These are phyloP conservation scores for Didymella keratinophila DNA, from an alignment of 2,329 filamentous ascomycete species.

Conservation along the genomic window DNA sequence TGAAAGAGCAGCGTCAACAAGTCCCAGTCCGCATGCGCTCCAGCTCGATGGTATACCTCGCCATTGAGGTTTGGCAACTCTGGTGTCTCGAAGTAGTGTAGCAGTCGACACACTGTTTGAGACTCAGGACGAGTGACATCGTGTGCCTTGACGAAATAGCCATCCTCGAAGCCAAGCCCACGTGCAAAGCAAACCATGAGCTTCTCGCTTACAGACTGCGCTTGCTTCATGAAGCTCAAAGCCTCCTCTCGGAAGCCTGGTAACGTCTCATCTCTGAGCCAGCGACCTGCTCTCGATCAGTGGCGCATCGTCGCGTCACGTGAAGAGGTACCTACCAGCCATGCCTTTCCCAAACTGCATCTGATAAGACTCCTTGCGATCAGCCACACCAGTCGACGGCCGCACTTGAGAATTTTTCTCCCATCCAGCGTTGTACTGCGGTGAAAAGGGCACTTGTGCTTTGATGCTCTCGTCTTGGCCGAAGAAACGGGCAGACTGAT, in stretches of 20 bases:
- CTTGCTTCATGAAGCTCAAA: constrained; percentile 63
- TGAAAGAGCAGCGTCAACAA: constrained; percentile 71
- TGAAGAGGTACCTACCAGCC: constrained; percentile 45
- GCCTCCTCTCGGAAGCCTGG: constrained; percentile 59
- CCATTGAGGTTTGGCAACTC: constrained; percentile 42
- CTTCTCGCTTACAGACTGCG: constrained; percentile 62
- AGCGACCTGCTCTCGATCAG: constrained; percentile 40
- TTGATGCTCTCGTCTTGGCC: constrained; percentile 61
- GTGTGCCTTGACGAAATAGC: constrained; percentile 65
- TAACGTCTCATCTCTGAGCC: constrained; percentile 59
- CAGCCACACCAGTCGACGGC: constrained; percentile 65
- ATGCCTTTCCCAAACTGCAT: constrained; percentile 67
- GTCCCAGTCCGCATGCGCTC: constrained; percentile 70
- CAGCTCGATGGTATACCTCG: constrained; percentile 65
- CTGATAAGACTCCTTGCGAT: constrained; percentile 70
- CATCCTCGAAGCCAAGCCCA: constrained; percentile 63
- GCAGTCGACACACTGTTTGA: constrained; percentile 63
- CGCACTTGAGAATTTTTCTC: constrained; percentile 67
- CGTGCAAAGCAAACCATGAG: constrained; percentile 67
- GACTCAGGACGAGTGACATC: constrained; percentile 59
- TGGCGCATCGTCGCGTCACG: not conserved
- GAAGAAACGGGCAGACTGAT: constrained; percentile 63
- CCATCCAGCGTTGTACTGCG: constrained; percentile 65
- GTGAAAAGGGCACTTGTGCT: constrained; percentile 62
- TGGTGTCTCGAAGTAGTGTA: constrained; percentile 62